Conservation (phyloP, 176 grass and related monocot genomes). For the Sorghum bicolor region Sorghum_bicolor_NCBIv3 NC_012879.2:7074501-7075000, state of each 20-base stretch:
- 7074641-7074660: neutral
- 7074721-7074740: slow-evolving; percentile 19
- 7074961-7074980: slow-evolving; percentile 66
- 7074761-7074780: slow-evolving; percentile 9
- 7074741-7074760: neutral
- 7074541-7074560: neutral
- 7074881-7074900: slow-evolving; percentile 31
- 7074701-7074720: slow-evolving; percentile 13
- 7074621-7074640: neutral
- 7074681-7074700: slow-evolving; percentile 36
- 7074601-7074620: neutral
- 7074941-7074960: slow-evolving; percentile 88
- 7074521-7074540: neutral
- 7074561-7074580: neutral
- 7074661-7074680: slow-evolving; percentile 59
- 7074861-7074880: slow-evolving; percentile 77
- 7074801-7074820: slow-evolving; percentile 47
- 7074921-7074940: slow-evolving; percentile 94
- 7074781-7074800: slow-evolving; percentile 17
- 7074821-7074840: slow-evolving; percentile 65
- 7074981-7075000: slow-evolving; percentile 70
- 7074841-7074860: slow-evolving; percentile 91
- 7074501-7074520: neutral
- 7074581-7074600: neutral
- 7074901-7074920: slow-evolving; percentile 85